These are phyloP conservation scores for Peniophora sp. DNA, from an alignment of 1,284 basidiomycete genomes.

Conservation along the genomic window DNA sequence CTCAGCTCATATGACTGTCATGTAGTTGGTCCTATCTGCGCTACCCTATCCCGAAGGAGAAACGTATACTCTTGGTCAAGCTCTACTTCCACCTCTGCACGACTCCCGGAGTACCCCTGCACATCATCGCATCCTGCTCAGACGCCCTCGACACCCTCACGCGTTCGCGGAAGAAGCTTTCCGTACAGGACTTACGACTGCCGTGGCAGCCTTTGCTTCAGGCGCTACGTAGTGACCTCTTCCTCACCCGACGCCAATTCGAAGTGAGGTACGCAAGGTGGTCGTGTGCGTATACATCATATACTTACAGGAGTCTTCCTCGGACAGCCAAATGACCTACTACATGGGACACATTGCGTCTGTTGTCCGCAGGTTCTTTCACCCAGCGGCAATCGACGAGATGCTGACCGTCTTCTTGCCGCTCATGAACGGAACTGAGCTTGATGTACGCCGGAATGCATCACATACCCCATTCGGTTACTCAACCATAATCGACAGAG, in stretches of 20 bases:
- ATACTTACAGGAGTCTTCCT: constrained; percentile 1
- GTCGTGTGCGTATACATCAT: constrained; percentile 7
- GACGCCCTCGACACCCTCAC: constrained; percentile 49
- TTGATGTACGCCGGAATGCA: constrained; percentile 47
- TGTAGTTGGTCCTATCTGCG: constrained; percentile 75
- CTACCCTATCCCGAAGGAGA: constrained; percentile 79
- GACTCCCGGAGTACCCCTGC: constrained; percentile 51
- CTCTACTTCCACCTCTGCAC: constrained; percentile 71
- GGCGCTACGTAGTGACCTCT: constrained; percentile 75
- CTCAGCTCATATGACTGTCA: constrained; percentile 9
- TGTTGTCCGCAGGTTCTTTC: constrained; percentile 80
- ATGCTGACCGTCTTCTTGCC: constrained; percentile 85
- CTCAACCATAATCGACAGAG: constrained; percentile 31
- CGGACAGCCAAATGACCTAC: constrained; percentile 63
- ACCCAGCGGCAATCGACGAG: constrained; percentile 80
- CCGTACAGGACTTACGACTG: constrained; percentile 77
- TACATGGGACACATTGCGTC: constrained; percentile 85
- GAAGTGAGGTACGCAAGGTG: constrained; percentile 56
- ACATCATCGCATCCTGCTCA: constrained; percentile 49
- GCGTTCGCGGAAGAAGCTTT: constrained; percentile 69
- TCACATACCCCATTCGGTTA: constrained; percentile 4
- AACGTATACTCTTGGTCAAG: constrained; percentile 69
- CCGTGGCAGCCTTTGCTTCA: constrained; percentile 86
- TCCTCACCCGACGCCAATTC: constrained; percentile 76
- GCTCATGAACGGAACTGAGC: constrained; percentile 62